Base-by-base conservation (phyloP, 225 moss, liverwort and hornwort species). In the Rhytidiadelphus loreus region DNA sequence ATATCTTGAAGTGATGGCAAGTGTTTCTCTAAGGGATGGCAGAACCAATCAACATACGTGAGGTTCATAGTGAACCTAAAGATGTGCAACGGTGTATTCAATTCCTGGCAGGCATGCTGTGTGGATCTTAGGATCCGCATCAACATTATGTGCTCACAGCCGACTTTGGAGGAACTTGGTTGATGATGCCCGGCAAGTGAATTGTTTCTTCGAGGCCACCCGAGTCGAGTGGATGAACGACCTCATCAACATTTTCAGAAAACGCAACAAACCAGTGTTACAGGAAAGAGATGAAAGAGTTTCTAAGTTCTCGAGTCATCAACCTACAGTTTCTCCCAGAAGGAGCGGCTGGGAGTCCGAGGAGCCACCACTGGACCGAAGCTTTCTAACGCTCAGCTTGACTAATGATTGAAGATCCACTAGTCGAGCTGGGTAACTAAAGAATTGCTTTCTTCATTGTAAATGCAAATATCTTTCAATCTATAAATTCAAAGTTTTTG, bases 61-160 rank as follows among this genome's bases (percentile, higher is more conserved):
- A 77, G 26, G 32, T 65, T 84, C 61, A 39, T 80, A 60, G 74
- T 75, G 69, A 39, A 37, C 58, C 72, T 87, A 79, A 63, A 80
- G 83, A 79, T 83, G 56, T 88, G 86, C 80, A 57, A 69, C 28
- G 80, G 23, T 63, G 12, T 87, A n/a, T 89, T 85, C 39, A 82
- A 77, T 91, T 83, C 30, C 81, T 93, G 92, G 89, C 94, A 97
- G 97, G 93, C 94, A 96, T 88, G 96, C 94, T 46, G 93, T 97
- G 76, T 96, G 93, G 95, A 94, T 97, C 43, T 70, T 97, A 70
- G 97, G 96, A 68, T 92, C 93, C 61, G 90, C 96, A 55, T 85
- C 87, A 76, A 97, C 97, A 21, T 90, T 97, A 74, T 88, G 92
- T 88, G 86, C 90, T 59, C 79, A 91, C 83, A 88, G 94, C 89